phyloP scores from a whole-genome alignment of 176 grass and related monocot species.

The Triticum turgidum region DNA sequence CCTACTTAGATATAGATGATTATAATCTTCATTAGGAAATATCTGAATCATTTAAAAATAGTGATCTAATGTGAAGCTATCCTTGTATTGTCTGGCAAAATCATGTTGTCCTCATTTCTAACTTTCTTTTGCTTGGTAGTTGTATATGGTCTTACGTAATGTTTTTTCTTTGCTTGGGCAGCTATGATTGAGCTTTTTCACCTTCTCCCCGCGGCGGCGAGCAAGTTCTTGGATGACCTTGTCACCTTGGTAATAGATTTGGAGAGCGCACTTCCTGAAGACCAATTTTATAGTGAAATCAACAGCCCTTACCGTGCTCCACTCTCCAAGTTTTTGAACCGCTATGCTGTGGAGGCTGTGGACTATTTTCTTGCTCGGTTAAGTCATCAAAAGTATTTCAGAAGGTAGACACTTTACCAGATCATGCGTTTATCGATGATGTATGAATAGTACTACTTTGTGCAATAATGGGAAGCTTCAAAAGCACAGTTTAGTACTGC shows the following conservation, averaged over 20 bases:
- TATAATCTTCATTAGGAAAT: neutral
- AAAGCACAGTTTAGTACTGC: neutral
- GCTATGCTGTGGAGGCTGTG: constrained; percentile 77
- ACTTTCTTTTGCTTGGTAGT: neutral
- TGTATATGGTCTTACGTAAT: constrained; percentile 4
- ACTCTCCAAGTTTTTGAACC: constrained; percentile 94
- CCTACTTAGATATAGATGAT: neutral
- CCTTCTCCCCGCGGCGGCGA: constrained; percentile 84
- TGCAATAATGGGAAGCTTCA: neutral
- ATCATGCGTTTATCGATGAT: neutral
- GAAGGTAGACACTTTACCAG: constrained; percentile 53
- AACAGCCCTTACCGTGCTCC: constrained; percentile 95
- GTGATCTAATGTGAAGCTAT: neutral
- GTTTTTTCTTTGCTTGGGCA: constrained; percentile 48
- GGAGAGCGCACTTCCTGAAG: constrained; percentile 83
- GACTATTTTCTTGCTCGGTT: constrained; percentile 97
- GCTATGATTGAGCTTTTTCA: constrained; percentile 99
- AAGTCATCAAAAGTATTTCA: constrained; percentile 87
- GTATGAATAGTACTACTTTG: neutral
- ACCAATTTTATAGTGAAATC: constrained; percentile 99
- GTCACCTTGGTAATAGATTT: constrained; percentile 94
- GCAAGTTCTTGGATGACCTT: constrained; percentile 96
- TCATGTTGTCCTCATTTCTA: neutral
- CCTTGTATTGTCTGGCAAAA: neutral
- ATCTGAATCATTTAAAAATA: neutral